Evolutionary conservation across 805 yeast genomes (phyloP), one percentile per base, ranked within the genome.

Genomic region (Suhomyces pyralidae): DNA sequence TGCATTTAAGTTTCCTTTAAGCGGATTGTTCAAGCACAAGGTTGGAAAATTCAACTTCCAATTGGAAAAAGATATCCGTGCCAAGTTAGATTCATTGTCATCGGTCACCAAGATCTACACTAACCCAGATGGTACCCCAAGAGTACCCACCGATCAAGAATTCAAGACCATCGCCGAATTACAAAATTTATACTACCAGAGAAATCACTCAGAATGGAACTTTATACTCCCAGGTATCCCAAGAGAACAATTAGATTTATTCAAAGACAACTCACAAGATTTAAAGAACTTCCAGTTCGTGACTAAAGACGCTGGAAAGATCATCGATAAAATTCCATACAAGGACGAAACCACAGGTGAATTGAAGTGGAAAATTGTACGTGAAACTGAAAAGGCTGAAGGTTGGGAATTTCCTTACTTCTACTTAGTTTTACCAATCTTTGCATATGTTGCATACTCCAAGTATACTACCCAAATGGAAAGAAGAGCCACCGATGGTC

Each of bases 381-480:
- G 94, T 56, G 90, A 83, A 65, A 81, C 85, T 50, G 83, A 81
- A 61, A 84, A 83, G 64, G 78, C 78, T 36, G 96, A 89, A 73
- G 96, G 96, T 47, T 89, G 96, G 96, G 96, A 90, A 66, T 76
- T 77, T 57, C 77, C 88, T 51, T 83, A 85, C 61, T 88, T 85
- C 72, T 85, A 80, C 68, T 74, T 85, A 51, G 86, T 86, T 58
- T 80, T 89, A 54, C 96, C 96, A 17, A 83, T 84, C 24, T 75
- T 86, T 64, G 73, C 82, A 47, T 74, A 83, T 57, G 70, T 87
- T 45, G 74, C 83, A 50, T 82, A 75, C 61, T 65, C 78, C 55
- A 75, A 75, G 65, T 74, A 75, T 65, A 73, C 78, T 45, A 65
- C 77, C 26, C 78, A 75, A 61, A 67, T 68, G 71, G 66, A 66